phyloP scores from a whole-genome alignment of 495 filamentous ascomycete species.

The Talaromyces adpressus region DNA sequence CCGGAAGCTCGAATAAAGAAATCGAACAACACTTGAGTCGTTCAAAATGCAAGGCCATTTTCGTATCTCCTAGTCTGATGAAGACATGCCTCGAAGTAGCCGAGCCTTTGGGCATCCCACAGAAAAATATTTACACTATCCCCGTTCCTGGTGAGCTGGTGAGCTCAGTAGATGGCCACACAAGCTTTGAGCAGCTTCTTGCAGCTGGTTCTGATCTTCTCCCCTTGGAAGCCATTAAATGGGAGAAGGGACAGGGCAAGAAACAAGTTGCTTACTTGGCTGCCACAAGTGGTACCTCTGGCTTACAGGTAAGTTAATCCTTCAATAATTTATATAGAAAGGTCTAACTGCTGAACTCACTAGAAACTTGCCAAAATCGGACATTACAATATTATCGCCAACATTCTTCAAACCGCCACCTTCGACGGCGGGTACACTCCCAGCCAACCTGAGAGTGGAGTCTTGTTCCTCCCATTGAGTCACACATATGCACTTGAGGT shows the following conservation, averaged over 20 bases:
- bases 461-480: neutral
- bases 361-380: constrained; percentile 2
- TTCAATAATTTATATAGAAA: neutral
- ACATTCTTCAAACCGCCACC: neutral
- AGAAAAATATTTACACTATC: neutral
- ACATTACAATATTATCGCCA: constrained; percentile 6
- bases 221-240: neutral
- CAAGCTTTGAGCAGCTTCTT: neutral
- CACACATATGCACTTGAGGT: constrained; percentile 1
- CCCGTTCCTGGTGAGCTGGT: neutral
- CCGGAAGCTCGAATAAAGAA: neutral
- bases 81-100: neutral
- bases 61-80: neutral
- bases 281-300: constrained; percentile 3
- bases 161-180: neutral
- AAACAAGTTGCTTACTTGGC: neutral
- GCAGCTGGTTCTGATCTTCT: neutral
- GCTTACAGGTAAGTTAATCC: neutral
- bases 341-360: neutral
- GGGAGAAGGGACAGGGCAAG: constrained; percentile 6
- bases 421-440: neutral
- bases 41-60: neutral
- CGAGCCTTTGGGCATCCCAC: neutral
- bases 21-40: neutral
- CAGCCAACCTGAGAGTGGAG: neutral